Percentiles rank a stretch among this genome's conserved stretches.
phyloP scores from a whole-genome alignment of 1,284 basidiomycete species.

The Leccinum angustisporum region DNA sequence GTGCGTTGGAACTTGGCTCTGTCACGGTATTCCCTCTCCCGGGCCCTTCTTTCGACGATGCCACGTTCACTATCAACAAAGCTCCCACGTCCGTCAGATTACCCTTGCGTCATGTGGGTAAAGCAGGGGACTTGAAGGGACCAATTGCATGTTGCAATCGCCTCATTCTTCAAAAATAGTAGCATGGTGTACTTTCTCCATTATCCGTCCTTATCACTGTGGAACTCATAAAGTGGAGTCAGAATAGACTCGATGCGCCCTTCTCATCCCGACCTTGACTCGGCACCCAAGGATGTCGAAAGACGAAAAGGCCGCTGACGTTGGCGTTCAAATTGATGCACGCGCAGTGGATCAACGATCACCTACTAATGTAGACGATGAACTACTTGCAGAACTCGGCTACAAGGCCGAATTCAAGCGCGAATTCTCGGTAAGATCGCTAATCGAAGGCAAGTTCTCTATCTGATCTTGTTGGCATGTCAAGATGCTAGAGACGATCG shows the following conservation, averaged over 20 bases:
- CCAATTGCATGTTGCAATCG: background rate
- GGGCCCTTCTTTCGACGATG: background rate
- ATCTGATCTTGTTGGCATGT: background rate
- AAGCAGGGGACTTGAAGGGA: background rate
- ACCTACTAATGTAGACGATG: conserved; percentile 48
- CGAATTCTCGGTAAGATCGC: conserved; percentile 60
- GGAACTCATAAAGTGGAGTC: background rate
- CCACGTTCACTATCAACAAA: background rate
- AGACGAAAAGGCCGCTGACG: background rate
- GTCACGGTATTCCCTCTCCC: background rate
- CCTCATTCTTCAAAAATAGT: background rate
- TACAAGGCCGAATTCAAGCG: conserved; percentile 76
- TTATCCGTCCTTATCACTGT: background rate
- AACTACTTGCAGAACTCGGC: conserved; percentile 61
- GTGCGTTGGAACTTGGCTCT: background rate
- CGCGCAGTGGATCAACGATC: background rate
- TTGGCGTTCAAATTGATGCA: background rate
- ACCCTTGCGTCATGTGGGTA: background rate
- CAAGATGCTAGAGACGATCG: conserved; percentile 62
- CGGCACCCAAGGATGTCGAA: background rate
- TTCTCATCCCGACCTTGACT: background rate
- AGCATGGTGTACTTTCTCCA: background rate
- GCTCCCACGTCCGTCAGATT: background rate
- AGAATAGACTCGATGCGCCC: background rate
- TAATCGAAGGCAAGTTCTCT: background rate